phyloP scores from a whole-genome alignment of 2,329 filamentous ascomycete genomes.

The Teratosphaeria zuluensis region DNA sequence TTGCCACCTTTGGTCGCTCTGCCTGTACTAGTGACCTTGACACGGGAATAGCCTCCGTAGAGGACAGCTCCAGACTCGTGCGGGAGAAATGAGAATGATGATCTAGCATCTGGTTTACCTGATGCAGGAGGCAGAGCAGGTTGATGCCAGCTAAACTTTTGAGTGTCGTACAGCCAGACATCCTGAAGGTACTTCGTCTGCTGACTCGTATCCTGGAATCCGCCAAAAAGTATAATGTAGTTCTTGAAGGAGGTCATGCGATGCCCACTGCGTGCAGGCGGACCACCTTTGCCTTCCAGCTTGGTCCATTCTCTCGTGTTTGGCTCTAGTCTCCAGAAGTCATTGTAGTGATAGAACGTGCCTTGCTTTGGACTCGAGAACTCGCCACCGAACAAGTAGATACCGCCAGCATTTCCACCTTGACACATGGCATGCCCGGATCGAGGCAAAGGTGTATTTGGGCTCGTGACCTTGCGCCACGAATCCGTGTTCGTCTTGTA shows the following conservation, averaged over 20 bases:
- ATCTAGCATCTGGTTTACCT: constrained; percentile 80
- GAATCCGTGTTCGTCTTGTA: constrained; percentile 74
- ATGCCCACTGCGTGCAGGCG: constrained; percentile 70
- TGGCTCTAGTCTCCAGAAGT: constrained; percentile 91
- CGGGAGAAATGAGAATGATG: constrained; percentile 83
- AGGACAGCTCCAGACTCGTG: constrained; percentile 84
- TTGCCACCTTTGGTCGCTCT: constrained; percentile 53
- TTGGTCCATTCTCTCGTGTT: constrained; percentile 80
- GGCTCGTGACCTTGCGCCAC: constrained; percentile 83
- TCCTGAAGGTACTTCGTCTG: constrained; percentile 90
- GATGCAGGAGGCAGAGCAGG: constrained; percentile 61
- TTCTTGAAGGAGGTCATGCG: constrained; percentile 92
- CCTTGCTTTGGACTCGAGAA: constrained; percentile 96
- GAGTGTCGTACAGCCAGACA: constrained; percentile 90
- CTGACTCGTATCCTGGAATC: constrained; percentile 93
- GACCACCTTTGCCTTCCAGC: constrained; percentile 74
- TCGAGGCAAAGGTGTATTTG: constrained; percentile 81
- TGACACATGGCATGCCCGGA: constrained; percentile 93
- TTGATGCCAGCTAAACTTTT: constrained; percentile 74
- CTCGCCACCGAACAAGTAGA: constrained; percentile 93
- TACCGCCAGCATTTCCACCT: constrained; percentile 70
- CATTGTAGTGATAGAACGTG: constrained; percentile 98
- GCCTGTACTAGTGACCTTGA: constrained; percentile 56
- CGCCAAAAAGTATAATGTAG: constrained; percentile 90
- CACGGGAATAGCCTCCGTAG: constrained; percentile 86